Base-by-base conservation (phyloP, 2,329 filamentous ascomycete species). In the Fusarium torreyae region DNA sequence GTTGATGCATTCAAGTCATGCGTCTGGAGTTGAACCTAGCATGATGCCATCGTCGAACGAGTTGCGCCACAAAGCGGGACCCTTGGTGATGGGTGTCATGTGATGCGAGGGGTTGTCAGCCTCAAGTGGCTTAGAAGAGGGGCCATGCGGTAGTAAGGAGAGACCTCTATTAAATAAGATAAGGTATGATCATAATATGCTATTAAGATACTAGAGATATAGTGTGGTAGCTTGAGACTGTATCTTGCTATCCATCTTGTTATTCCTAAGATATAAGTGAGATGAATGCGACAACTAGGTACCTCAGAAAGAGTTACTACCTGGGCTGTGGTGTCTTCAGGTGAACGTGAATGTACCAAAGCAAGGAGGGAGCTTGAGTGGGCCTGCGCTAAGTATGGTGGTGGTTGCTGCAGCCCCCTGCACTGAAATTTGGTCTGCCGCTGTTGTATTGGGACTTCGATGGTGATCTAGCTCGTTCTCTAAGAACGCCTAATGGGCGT, bases 11-110 rank as follows among this genome's bases (percentile, higher is more conserved):
- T 43, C 20, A 33, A 45, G 63, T 65, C 59, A 70, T 68, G 58
- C 46, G 54, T 38, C 50, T 44, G 22, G 39, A 20, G 54, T 52
- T 39, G 26, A 51, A 45, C 48, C 33, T 49, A 34, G 43, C 65
- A 74, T 75, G 73, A 75, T 75, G 69, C 73, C 73, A 75, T 75
- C 65, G 66, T 68, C 52, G 62, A 70, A 75, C 68, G 63, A 73
- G 54, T 48, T 43, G 46, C 61, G 65, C 61, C 72, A 58, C 58
- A 63, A 55, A 56, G 70, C 64, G 72, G 72, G 59, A 49, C 48
- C 43, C 20, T 22, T 15, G 17, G 57, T 57, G 24, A 58, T 33
- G 58, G 24, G 60, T 33, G 58, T 75, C 73, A 75, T 75, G 73
- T 75, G 73, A 75, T 65, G 46, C 44, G 53, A 64, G 38, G 55